These are phyloP conservation scores for Saturnispora ahearnii DNA, from an alignment of 805 yeast species.

Conservation along the genomic window DNA sequence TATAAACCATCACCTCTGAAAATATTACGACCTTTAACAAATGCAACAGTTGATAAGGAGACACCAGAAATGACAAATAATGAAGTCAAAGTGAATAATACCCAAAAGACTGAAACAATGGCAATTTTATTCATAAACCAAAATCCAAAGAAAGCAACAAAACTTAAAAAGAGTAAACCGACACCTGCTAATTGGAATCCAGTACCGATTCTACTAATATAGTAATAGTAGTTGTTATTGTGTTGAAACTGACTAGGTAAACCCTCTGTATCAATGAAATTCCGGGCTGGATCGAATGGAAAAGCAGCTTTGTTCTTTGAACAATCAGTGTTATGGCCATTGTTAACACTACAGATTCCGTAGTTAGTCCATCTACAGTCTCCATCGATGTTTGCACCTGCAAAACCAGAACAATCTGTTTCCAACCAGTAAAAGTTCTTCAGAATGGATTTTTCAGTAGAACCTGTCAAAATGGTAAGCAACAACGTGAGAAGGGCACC, in stretches of 20 bases:
- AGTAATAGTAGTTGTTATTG: slow-evolving; percentile 47
- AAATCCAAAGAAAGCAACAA: slow-evolving; percentile 29
- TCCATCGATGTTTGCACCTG: slow-evolving; percentile 33
- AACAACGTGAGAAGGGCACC: slow-evolving; percentile 46
- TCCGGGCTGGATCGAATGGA: slow-evolving; percentile 75
- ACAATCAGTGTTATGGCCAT: slow-evolving; percentile 42
- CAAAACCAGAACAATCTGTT: slow-evolving; percentile 56
- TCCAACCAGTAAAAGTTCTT: slow-evolving; percentile 69
- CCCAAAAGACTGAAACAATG: slow-evolving; percentile 4
- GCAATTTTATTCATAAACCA: slow-evolving; percentile 1
- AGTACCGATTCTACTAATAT: slow-evolving; percentile 60
- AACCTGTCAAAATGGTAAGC: slow-evolving; percentile 61
- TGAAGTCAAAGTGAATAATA: slow-evolving; percentile 25
- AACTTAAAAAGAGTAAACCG: slow-evolving; percentile 41
- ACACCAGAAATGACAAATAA: slow-evolving; percentile 40
- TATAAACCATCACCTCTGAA: slow-evolving; percentile 35
- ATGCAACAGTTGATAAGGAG: slow-evolving; percentile 44
- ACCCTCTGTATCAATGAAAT: slow-evolving; percentile 41
- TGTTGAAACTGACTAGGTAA: slow-evolving; percentile 47
- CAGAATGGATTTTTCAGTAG: slow-evolving; percentile 38
- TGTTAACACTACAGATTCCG: slow-evolving; percentile 41
- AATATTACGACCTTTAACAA: slow-evolving; percentile 41
- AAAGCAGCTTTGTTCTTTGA: slow-evolving; percentile 56
- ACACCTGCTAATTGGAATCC: slow-evolving; percentile 54
- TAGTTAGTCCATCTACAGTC: slow-evolving; percentile 76